Evolutionary conservation across 768 basidiomycete species (phyloP).

Genomic region (Phylloporus arenicola): DNA sequence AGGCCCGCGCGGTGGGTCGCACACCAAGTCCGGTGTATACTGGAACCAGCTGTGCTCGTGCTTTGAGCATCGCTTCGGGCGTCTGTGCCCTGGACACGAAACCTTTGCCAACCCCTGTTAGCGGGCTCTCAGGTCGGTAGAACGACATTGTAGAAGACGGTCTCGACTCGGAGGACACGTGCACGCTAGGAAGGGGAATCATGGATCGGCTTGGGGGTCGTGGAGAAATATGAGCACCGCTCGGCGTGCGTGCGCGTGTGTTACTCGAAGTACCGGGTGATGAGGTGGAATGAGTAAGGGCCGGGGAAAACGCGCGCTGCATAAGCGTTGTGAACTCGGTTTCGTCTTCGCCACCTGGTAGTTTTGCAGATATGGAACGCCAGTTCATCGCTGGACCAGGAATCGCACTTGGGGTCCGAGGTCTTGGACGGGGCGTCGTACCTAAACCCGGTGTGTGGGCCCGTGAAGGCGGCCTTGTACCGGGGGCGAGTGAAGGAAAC

Average conservation of each 20-base stretch:
- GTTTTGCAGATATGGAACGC: slow-evolving; percentile 45
- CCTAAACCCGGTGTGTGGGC: slow-evolving; percentile 48
- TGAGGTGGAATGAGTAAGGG: slow-evolving; percentile 46
- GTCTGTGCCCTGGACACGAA: slow-evolving; percentile 56
- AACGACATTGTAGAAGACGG: slow-evolving; percentile 70
- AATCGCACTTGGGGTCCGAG: slow-evolving; percentile 77
- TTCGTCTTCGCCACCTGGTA: slow-evolving; percentile 42
- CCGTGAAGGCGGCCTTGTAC: slow-evolving; percentile 45
- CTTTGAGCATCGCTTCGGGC: slow-evolving; percentile 57
- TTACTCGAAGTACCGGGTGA: slow-evolving; percentile 30
- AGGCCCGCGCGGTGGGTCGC: slow-evolving; percentile 37
- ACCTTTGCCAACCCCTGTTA: slow-evolving; percentile 31
- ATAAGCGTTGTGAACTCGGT: slow-evolving; percentile 39
- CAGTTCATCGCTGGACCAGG: slow-evolving; percentile 54
- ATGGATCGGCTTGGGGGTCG: slow-evolving; percentile 79
- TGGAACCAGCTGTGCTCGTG: slow-evolving; percentile 55
- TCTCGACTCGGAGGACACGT: slow-evolving; percentile 63
- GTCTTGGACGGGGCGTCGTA: slow-evolving; percentile 59
- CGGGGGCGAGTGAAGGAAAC: slow-evolving; percentile 21
- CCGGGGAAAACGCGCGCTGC: slow-evolving; percentile 60
- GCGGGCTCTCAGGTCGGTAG: slow-evolving; percentile 51
- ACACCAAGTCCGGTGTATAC: slow-evolving; percentile 42
- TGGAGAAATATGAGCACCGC: slow-evolving; percentile 41
- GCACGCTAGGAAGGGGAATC: slow-evolving; percentile 75
- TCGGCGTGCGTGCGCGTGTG: slow-evolving; percentile 36